Base-by-base conservation (phyloP, 129 eudicot species). In the Artemisia argyi region DNA sequence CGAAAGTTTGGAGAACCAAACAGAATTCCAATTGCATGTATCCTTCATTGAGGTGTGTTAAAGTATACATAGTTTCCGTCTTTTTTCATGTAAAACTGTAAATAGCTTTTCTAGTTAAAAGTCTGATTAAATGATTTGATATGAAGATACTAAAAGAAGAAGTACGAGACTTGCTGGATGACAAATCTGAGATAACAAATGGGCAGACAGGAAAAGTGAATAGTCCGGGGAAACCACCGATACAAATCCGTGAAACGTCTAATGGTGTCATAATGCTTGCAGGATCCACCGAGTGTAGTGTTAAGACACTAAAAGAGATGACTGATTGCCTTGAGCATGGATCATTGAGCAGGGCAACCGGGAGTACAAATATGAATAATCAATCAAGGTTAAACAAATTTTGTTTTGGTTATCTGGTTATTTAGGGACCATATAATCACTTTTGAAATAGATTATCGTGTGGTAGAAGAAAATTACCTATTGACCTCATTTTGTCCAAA, bases 331-430 rank as follows among this genome's bases (percentile, higher is more conserved):
- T 95, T 0, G 99, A 88, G 72, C 96, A 91, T 86, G 99, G 99
- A 68, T 95, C 99, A 58, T 73, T 91, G 71, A 88, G 89, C 83
- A 80, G 99, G 82, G 99, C 99, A 56, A 95, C 99, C 0, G 99
- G 97, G 61, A 95, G 99, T 78, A 95, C 99, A 65, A 95, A 95
- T 85, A 95, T 95, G 99, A 95, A 95, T 73, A 88, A 95, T 77
- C 99, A 95, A 78, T 95, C 99, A 16, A 91, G 99, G 99, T 95
- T 59, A 60, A 58, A n/a, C 22, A 14, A 14, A 14, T 52, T 11
- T 14, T 52, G 5, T 8, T 3, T 51, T 52, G 17, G 57, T 7
- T 3, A 39, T 39, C 1, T 39, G 46, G 46, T 10, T 39, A 39
- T 39, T 6, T 7, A 39, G 7, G 46, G 46, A 39, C 46, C 46